Percentiles rank a stretch among this genome's conserved stretches.
These are phyloP conservation scores for Funneliformis caledonium DNA, from an alignment of 371 early-diverging fungal genomes.

Conservation along the genomic window DNA sequence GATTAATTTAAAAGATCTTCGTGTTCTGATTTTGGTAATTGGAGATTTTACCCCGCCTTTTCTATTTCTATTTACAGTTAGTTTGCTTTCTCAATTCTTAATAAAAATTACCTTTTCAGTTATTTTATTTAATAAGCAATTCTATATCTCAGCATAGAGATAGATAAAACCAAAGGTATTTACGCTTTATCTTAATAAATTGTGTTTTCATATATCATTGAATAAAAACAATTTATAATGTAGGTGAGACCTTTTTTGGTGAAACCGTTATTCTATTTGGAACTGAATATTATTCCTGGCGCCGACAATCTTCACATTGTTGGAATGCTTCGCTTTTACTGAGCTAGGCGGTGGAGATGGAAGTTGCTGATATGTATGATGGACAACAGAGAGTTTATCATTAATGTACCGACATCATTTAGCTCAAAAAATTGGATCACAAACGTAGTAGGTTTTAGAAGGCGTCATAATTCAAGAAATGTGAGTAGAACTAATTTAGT, in stretches of 20 bases:
- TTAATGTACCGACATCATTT: constrained; percentile 68
- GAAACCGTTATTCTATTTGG: constrained; percentile 73
- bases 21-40: too few species aligned
- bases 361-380: constrained; percentile 63
- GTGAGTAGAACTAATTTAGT: constrained; percentile 57
- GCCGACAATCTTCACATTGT: constrained; percentile 62
- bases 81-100: too few species aligned
- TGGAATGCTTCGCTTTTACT: constrained; percentile 74
- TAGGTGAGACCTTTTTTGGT: constrained; percentile 61
- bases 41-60: too few species aligned
- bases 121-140: constrained; percentile 64
- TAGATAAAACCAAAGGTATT: constrained; percentile 68
- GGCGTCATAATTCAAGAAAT: constrained; percentile 74
- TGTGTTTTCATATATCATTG: not conserved
- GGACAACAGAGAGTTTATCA: constrained; percentile 67
- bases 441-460: constrained; percentile 51
- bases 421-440: constrained; percentile 80
- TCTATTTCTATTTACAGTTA: too few species aligned
- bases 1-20: too few species aligned
- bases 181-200: not conserved
- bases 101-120: too few species aligned
- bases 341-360: constrained; percentile 80
- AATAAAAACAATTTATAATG: not conserved
- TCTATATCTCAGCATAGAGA: constrained; percentile 68
- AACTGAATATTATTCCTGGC: constrained; percentile 60